Conservation (phyloP, 306 rosid genomes). For the Pyrus betulifolia region DNA sequence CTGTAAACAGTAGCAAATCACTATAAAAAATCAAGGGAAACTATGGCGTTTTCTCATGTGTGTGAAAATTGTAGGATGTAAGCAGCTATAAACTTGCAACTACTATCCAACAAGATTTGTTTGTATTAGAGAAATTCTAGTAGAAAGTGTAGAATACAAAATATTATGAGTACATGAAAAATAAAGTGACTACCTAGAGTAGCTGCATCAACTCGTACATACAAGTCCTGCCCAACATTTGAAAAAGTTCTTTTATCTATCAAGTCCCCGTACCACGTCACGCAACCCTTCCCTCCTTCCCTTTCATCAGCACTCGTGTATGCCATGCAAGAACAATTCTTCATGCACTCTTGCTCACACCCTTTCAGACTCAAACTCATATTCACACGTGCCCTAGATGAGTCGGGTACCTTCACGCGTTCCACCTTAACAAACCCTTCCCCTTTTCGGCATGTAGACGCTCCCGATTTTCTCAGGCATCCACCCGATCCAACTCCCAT, state of each 20-base stretch:
- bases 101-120: too few species aligned
- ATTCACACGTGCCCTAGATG: constrained; percentile 17
- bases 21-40: too few species aligned
- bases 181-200: constrained; percentile 1
- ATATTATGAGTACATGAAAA: too few species aligned
- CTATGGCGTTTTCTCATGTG: too few species aligned
- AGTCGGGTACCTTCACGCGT: constrained; percentile 24
- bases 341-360: constrained; percentile 37
- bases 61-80: too few species aligned
- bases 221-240: constrained; percentile 34
- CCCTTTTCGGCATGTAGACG: constrained; percentile 27
- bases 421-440: constrained; percentile 48
- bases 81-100: too few species aligned
- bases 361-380: constrained; percentile 16
- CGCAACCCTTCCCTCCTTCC: constrained; percentile 34
- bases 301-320: constrained; percentile 35
- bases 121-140: too few species aligned
- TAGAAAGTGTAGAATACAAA: too few species aligned
- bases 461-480: constrained; percentile 30
- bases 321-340: constrained; percentile 50
- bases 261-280: constrained; percentile 46
- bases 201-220: constrained; percentile 34
- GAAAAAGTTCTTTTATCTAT: constrained; percentile 30
- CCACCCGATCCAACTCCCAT: constrained; percentile 38
- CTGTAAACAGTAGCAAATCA: too few species aligned